Percentiles rank a stretch among this genome's conserved stretches.
These are phyloP conservation scores for Candida cerambycidarum DNA, from an alignment of 805 yeast species.

Conservation along the genomic window DNA sequence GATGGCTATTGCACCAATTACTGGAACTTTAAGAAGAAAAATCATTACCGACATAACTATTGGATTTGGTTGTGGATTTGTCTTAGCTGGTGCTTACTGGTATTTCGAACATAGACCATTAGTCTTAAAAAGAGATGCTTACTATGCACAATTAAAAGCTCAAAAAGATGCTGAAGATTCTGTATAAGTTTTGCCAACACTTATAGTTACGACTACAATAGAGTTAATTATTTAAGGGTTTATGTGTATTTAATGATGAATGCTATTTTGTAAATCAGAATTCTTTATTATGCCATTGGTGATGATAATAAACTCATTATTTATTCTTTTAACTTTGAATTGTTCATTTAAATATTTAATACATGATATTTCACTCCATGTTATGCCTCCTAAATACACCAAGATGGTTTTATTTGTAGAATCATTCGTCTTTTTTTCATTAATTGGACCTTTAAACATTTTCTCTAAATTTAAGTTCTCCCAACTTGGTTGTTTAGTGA, in stretches of 20 bases:
- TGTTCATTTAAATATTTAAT: constrained; percentile 58
- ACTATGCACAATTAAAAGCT: constrained; percentile 76
- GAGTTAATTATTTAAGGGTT: not conserved
- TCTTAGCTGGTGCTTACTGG: constrained; percentile 67
- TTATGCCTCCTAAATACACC: constrained; percentile 78
- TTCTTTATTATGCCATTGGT: constrained; percentile 41
- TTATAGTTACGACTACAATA: not conserved
- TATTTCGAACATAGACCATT: constrained; percentile 82
- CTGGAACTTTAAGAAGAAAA: constrained; percentile 79
- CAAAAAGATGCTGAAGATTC: constrained; percentile 63
- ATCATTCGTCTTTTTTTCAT: constrained; percentile 33
- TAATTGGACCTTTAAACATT: constrained; percentile 41
- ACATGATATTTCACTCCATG: constrained; percentile 79
- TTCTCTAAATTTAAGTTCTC: constrained; percentile 39
- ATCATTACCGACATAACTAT: constrained; percentile 74
- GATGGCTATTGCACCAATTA: constrained; percentile 84
- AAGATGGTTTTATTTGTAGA: constrained; percentile 36
- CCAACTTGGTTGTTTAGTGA: constrained; percentile 44
- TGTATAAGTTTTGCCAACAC: constrained; percentile 13
- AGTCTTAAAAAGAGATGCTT: constrained; percentile 77
- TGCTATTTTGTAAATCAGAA: constrained; percentile 3
- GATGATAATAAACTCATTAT: constrained; percentile 41
- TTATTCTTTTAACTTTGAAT: constrained; percentile 24
- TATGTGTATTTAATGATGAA: not conserved
- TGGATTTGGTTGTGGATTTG: constrained; percentile 64